phyloP scores from a whole-genome alignment of 148 eudicot genomes.

The Spergularia marina region DNA sequence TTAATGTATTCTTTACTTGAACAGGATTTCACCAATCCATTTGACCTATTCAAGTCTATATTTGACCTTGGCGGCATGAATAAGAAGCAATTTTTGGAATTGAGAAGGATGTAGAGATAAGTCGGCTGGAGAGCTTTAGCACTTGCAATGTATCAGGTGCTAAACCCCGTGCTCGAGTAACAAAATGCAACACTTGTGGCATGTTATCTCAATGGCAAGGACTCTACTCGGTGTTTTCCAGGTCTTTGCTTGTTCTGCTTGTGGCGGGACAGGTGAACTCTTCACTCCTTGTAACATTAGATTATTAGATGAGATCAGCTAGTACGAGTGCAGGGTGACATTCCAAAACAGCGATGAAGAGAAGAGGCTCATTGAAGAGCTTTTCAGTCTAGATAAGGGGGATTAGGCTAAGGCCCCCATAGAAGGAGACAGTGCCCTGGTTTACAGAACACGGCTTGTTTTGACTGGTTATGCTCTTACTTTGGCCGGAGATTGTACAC shows the following conservation, averaged over 20 bases:
- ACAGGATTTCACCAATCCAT: conserved; percentile 97
- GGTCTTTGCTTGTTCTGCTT: conserved; percentile 78
- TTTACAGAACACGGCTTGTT: not conserved
- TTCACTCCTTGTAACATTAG: conserved; percentile 83
- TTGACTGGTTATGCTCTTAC: too few species aligned
- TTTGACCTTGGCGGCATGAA: conserved; percentile 56
- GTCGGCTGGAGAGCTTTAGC: conserved; percentile 67
- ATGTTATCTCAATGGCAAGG: conserved; percentile 76
- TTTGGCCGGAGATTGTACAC: too few species aligned
- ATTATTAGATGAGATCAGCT: conserved; percentile 84
- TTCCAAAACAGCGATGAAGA: conserved; percentile 80
- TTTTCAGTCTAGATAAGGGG: conserved; percentile 54
- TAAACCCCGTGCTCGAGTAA: conserved; percentile 68
- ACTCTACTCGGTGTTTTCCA: conserved; percentile 94
- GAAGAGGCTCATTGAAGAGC: conserved; percentile 83
- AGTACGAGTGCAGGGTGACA: conserved; percentile 85
- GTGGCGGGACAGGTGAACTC: conserved; percentile 73
- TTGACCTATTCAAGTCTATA: conserved; percentile 85
- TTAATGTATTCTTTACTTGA: conserved; percentile 8
- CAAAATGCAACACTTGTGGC: conserved; percentile 75
- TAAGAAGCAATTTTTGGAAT: conserved; percentile 88
- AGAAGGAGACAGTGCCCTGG: conserved; percentile 45
- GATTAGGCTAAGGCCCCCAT: conserved; percentile 45
- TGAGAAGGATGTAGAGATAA: conserved; percentile 87
- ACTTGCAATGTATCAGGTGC: conserved; percentile 93